A percentile compares a stretch with the other conserved stretches of the same genome.
Conservation (phyloP, 1,139 yeast genomes). For the Saccharomyces hybrid region DNA sequence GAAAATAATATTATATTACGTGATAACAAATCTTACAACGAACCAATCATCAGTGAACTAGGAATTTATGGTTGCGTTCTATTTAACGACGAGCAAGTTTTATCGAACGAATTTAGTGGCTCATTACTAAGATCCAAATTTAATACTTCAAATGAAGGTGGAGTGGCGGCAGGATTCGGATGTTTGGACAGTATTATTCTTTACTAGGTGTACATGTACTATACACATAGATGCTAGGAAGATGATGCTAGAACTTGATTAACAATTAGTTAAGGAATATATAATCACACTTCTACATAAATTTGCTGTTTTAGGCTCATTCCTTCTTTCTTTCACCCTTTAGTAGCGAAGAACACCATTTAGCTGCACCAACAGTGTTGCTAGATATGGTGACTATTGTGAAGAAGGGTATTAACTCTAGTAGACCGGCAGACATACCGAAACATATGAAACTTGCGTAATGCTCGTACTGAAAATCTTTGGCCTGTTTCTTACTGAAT, state of each 20-base stretch:
- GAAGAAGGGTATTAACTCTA: conserved; percentile 28
- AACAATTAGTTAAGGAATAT: background rate
- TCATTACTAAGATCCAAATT: conserved; percentile 84
- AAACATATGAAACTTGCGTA: conserved; percentile 24
- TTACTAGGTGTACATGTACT: conserved; percentile 10
- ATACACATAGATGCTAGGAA: background rate
- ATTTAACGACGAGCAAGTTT: conserved; percentile 55
- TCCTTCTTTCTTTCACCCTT: conserved; percentile 9
- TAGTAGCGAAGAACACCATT: conserved; percentile 16
- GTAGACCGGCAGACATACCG: conserved; percentile 28
- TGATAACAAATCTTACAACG: conserved; percentile 51
- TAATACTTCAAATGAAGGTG: conserved; percentile 87
- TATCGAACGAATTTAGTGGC: conserved; percentile 65
- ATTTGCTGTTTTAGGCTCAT: background rate
- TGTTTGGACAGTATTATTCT: conserved; percentile 70
- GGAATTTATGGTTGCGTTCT: conserved; percentile 83
- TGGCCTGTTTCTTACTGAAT: conserved; percentile 8
- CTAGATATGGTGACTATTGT: conserved; percentile 27
- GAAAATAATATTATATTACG: conserved; percentile 62
- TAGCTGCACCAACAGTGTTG: conserved; percentile 29
- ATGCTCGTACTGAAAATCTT: conserved; percentile 18
- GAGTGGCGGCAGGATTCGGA: conserved; percentile 98
- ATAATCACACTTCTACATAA: background rate
- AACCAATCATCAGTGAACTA: conserved; percentile 75
- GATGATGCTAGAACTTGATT: background rate